Conservation (phyloP, 805 yeast species). For the Pichia manshurica region DNA sequence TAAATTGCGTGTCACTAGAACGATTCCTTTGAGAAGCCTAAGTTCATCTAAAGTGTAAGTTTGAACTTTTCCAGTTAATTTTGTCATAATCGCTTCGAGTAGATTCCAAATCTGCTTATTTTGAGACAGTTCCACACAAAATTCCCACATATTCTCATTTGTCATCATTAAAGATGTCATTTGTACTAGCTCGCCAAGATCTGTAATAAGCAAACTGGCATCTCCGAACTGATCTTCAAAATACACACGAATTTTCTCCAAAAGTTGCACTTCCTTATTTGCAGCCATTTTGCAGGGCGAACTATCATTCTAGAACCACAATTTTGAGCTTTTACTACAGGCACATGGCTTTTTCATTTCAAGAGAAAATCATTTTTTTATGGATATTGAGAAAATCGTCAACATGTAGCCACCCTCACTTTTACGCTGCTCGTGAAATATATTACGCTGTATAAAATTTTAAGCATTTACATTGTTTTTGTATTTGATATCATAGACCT, state of each 20-base stretch:
- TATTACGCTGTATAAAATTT: too few species aligned
- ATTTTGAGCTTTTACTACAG: too few species aligned
- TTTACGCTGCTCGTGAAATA: too few species aligned
- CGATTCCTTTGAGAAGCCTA: constrained; percentile 6
- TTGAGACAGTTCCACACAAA: neutral
- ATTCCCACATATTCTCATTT: constrained; percentile 9
- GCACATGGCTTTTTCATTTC: too few species aligned
- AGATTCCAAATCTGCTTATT: neutral
- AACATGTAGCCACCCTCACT: too few species aligned
- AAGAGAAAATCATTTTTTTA: too few species aligned
- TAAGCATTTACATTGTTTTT: too few species aligned
- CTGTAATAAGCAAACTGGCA: neutral
- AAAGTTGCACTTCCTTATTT: neutral
- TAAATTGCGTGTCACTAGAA: constrained; percentile 8
- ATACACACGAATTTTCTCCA: neutral
- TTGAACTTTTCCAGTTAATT: neutral
- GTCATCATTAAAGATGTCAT: constrained; percentile 11
- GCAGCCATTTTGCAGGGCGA: neutral
- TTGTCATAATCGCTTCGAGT: neutral
- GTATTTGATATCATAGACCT: too few species aligned
- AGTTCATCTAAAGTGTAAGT: neutral
- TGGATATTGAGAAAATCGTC: too few species aligned
- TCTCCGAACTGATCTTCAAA: neutral
- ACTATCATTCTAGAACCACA: too few species aligned
- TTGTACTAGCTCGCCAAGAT: constrained; percentile 8